A percentile compares a stretch with the other conserved stretches of the same genome.
These are phyloP conservation scores for Phaeoacremonium minimum DNA, from an alignment of 2,329 filamentous ascomycete species.

Conservation along the genomic window DNA sequence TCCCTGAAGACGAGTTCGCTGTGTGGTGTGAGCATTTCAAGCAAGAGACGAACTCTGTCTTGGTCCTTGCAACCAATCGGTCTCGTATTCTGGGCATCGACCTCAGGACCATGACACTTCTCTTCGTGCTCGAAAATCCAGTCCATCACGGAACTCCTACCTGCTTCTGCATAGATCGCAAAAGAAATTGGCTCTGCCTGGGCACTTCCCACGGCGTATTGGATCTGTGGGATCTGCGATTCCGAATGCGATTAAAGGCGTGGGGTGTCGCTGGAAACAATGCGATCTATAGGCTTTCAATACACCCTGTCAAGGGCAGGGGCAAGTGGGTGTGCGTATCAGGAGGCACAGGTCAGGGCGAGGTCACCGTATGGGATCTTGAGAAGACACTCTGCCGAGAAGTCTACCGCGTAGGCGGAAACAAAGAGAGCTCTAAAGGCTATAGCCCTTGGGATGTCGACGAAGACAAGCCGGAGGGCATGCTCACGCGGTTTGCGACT, in stretches of 20 bases:
- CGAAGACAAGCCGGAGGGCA: constrained; percentile 80
- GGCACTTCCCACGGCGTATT: constrained; percentile 92
- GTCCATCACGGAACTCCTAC: constrained; percentile 89
- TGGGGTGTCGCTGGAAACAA: constrained; percentile 84
- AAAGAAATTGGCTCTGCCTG: constrained; percentile 83
- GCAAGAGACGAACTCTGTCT: constrained; percentile 72
- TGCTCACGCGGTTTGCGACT: constrained; percentile 81
- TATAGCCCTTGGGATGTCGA: constrained; percentile 89
- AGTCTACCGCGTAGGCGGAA: constrained; percentile 70
- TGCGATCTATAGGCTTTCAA: constrained; percentile 71
- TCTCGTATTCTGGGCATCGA: constrained; percentile 83
- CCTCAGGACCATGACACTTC: constrained; percentile 75
- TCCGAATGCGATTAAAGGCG: constrained; percentile 78
- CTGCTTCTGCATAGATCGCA: constrained; percentile 83
- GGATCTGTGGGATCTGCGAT: constrained; percentile 95
- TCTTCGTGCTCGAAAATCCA: constrained; percentile 81
- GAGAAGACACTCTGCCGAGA: constrained; percentile 87
- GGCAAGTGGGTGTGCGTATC: constrained; percentile 85
- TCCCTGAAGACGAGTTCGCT: constrained; percentile 70
- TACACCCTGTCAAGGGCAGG: constrained; percentile 75
- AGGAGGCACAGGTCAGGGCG: constrained; percentile 80
- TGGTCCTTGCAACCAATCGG: constrained; percentile 81
- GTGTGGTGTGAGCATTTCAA: constrained; percentile 93
- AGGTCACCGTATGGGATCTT: constrained; percentile 93
- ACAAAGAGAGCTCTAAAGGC: constrained; percentile 55